A percentile compares a stretch with the other conserved stretches of the same genome.
Conservation (phyloP, 208 protist species). For the Trypanosoma boissoni region DNA sequence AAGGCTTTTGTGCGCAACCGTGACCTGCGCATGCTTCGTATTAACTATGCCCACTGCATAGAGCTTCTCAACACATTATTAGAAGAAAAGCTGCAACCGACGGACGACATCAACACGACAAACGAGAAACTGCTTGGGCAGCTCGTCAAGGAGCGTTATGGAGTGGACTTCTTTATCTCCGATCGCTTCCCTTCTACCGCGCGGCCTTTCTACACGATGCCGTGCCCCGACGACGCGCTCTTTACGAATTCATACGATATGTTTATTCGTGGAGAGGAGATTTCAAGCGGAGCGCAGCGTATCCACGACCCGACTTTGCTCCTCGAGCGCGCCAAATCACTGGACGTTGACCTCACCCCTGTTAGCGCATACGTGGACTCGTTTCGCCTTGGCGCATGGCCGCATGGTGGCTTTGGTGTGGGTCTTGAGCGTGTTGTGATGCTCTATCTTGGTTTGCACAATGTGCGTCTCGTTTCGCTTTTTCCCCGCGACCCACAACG, state of each 20-base stretch:
- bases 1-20: slow-evolving; percentile 75
- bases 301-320: slow-evolving; percentile 98
- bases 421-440: slow-evolving; percentile 99
- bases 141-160: slow-evolving; percentile 98
- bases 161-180: slow-evolving; percentile 99
- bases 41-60: slow-evolving; percentile 93
- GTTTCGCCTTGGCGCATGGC: slow-evolving; percentile 97
- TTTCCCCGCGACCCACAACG: slow-evolving; percentile 99
- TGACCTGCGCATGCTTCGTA: slow-evolving; percentile 79
- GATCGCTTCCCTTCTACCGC: slow-evolving; percentile 97
- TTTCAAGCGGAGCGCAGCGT: slow-evolving; percentile 99
- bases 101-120: slow-evolving; percentile 94
- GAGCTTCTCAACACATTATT: slow-evolving; percentile 90
- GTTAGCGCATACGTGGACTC: slow-evolving; percentile 97
- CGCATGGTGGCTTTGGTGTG: slow-evolving; percentile 99
- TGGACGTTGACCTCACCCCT: slow-evolving; percentile 81
- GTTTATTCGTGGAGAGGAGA: slow-evolving; percentile 99
- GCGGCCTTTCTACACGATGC: slow-evolving; percentile 99
- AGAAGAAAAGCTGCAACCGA: slow-evolving; percentile 73
- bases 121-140: slow-evolving; percentile 96
- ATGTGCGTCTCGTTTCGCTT: slow-evolving; percentile 97
- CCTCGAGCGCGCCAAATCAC: slow-evolving; percentile 61
- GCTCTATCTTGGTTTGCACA: slow-evolving; percentile 98
- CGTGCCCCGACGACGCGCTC: slow-evolving; percentile 89
- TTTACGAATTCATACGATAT: slow-evolving; percentile 99